A percentile compares a stretch with the other conserved stretches of the same genome.
Evolutionary conservation across 164 flowering plant genomes (phyloP).

Genomic region (Macadamia tetraphylla): DNA sequence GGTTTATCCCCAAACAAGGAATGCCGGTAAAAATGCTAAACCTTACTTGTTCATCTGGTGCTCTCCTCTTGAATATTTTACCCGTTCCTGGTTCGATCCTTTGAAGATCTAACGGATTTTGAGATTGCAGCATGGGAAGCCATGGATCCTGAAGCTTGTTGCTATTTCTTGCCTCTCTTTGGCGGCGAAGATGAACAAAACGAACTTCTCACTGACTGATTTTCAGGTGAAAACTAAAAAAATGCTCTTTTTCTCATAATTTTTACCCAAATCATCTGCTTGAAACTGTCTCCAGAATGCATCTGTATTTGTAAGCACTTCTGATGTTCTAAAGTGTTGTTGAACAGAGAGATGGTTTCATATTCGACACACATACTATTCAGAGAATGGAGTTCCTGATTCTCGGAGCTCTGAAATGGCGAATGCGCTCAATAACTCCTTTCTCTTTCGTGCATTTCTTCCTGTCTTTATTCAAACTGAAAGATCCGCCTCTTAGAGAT

Average conservation of each 20-base stretch:
- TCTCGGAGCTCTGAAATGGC: slow-evolving; percentile 60
- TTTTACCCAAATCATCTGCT: too few relatives aligned
- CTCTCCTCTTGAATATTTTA: neutral
- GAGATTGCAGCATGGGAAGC: slow-evolving; percentile 42
- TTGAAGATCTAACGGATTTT: slow-evolving; percentile 8
- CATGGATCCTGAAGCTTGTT: slow-evolving; percentile 35
- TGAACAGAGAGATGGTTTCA: slow-evolving; percentile 31
- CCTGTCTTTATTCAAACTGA: slow-evolving; percentile 32
- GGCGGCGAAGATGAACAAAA: slow-evolving; percentile 60
- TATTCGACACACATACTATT: slow-evolving; percentile 46
- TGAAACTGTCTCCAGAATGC: too few relatives aligned
- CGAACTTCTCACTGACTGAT: slow-evolving; percentile 32
- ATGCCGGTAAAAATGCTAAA: slow-evolving; percentile 34
- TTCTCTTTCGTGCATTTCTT: slow-evolving; percentile 56
- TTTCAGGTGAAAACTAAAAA: slow-evolving; percentile 40
- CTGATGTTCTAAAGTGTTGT: too few relatives aligned
- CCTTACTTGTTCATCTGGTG: neutral
- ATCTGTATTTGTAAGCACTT: too few relatives aligned
- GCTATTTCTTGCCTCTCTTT: slow-evolving; percentile 7
- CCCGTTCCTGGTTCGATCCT: neutral
- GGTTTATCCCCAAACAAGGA: slow-evolving; percentile 44
- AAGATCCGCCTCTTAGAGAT: slow-evolving; percentile 31
- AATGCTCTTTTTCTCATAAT: too few relatives aligned
- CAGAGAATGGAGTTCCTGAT: slow-evolving; percentile 54
- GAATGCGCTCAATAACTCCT: slow-evolving; percentile 74